These are phyloP conservation scores for Vanrija humicola DNA, from an alignment of 1,284 basidiomycete species.

Conservation along the genomic window DNA sequence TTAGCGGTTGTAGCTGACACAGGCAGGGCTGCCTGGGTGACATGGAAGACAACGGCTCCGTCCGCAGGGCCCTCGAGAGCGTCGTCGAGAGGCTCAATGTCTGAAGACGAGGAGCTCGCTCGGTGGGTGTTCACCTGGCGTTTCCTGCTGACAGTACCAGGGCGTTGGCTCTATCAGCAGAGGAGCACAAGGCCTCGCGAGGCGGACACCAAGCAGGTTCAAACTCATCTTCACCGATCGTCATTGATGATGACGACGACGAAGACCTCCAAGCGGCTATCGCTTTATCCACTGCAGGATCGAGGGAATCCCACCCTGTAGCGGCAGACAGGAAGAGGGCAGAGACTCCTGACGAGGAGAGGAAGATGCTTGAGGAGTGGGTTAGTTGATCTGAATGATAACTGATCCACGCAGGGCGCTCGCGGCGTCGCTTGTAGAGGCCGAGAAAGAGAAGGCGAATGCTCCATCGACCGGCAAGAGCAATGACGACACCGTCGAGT, in stretches of 20 bases:
- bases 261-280: slow-evolving; percentile 28
- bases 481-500: slow-evolving; percentile 1
- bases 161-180: slow-evolving; percentile 24
- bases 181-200: slow-evolving; percentile 14
- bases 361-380: slow-evolving; percentile 36
- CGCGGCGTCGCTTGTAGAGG: slow-evolving; percentile 26
- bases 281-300: slow-evolving; percentile 20
- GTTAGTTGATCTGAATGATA: not conserved
- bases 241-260: slow-evolving; percentile 29
- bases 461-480: not conserved
- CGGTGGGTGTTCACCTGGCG: slow-evolving; percentile 18
- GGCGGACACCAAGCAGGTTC: not conserved
- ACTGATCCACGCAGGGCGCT: slow-evolving; percentile 25
- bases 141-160: slow-evolving; percentile 10
- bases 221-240: slow-evolving; percentile 4
- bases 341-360: slow-evolving; percentile 40
- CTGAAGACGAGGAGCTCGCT: slow-evolving; percentile 36
- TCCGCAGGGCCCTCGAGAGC: not conserved
- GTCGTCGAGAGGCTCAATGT: too few species aligned
- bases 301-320: slow-evolving; percentile 19
- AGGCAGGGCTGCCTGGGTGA: slow-evolving; percentile 38
- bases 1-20: not conserved
- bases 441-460: not conserved
- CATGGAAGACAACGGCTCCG: slow-evolving; percentile 31
- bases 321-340: slow-evolving; percentile 11